Base-by-base conservation (phyloP, 306 rosid genomes). In the Canavalia gladiata region DNA sequence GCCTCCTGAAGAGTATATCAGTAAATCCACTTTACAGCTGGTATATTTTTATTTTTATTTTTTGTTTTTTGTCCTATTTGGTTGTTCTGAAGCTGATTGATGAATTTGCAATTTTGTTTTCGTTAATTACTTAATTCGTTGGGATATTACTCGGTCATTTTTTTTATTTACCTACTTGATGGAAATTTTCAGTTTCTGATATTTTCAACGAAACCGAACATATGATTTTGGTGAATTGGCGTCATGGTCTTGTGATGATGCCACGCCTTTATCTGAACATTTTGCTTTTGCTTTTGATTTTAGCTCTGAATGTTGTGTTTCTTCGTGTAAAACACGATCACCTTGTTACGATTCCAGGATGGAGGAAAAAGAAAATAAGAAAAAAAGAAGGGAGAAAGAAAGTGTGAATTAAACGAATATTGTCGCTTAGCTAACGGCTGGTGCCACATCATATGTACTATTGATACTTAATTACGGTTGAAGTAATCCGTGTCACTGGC, bases 1-100 rank as follows among this genome's bases (percentile, higher is more conserved):
- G 99, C 99, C 99, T 10, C 88, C 98, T 6, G 90, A 88, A 73
- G 99, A 93, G 92, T 95, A 95, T 66, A 86, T 95, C 76, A 90
- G 85, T 86, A 91, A 77, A 78, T 65, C 80, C 28, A 92, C 99
- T 81, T 83, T 95, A 77, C 98, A 93, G 58, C 85, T 87, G 93
- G 98, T 95, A 87, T 65, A 85, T 51, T 43, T 18, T 7, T n/a
- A 7, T 11, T n/a, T 52, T 4, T 18, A 18, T 6, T n/a, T 52
- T 56, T 7, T 37, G 4, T 12, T 59, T 41, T 39, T 76, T 73
- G 66, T 3, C 11, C 4, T 47, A 8, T 59, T 49, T 60, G 51
- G 55, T 74, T 85, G 79, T 82, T 62, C 43, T 29, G 72, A 52
- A 64, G 70, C 60, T 74, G 66, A 55, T 76, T 29, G 42, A 35